Conservation (phyloP, 2,329 filamentous ascomycete genomes). For the Epichloe hybrida region DNA sequence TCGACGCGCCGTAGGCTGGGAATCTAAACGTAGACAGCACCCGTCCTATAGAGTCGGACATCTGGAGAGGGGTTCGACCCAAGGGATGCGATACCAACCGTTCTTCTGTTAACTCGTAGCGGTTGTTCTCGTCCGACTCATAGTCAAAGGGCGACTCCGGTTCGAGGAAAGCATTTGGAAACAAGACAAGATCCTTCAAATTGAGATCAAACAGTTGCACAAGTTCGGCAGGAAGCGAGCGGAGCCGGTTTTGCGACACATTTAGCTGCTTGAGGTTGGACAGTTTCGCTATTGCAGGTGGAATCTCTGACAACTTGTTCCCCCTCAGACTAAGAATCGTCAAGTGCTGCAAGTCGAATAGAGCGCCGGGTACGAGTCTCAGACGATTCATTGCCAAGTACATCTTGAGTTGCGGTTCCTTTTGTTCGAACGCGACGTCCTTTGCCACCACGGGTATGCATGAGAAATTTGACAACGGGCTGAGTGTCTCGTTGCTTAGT, state of each 20-base stretch:
- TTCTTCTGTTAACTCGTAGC: slow-evolving; percentile 1
- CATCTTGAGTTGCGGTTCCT: slow-evolving; percentile 45
- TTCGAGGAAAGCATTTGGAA: slow-evolving; percentile 50
- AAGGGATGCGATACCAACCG: slow-evolving; percentile 14
- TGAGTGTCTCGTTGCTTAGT: slow-evolving; percentile 43
- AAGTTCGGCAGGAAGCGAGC: slow-evolving; percentile 48
- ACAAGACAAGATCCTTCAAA: slow-evolving; percentile 39
- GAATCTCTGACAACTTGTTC: slow-evolving; percentile 48
- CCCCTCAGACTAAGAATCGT: slow-evolving; percentile 53
- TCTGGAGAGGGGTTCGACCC: slow-evolving; percentile 19
- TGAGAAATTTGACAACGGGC: slow-evolving; percentile 40
- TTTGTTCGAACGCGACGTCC: slow-evolving; percentile 45
- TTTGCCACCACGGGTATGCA: slow-evolving; percentile 40
- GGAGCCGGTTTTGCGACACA: slow-evolving; percentile 48
- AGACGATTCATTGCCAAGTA: slow-evolving; percentile 49
- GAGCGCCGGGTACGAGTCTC: slow-evolving; percentile 38
- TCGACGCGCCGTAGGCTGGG: slow-evolving; percentile 10
- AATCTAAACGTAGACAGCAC: slow-evolving; percentile 18
- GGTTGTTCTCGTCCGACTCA: background rate
- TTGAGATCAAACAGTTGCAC: slow-evolving; percentile 38
- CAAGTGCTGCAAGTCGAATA: slow-evolving; percentile 49
- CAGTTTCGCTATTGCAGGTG: slow-evolving; percentile 44
- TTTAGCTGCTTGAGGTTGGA: slow-evolving; percentile 49
- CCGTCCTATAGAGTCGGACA: slow-evolving; percentile 17
- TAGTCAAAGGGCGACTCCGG: slow-evolving; percentile 14